These are phyloP conservation scores for Termitomyces sp. DNA, from an alignment of 1,284 basidiomycete species.

Conservation along the genomic window DNA sequence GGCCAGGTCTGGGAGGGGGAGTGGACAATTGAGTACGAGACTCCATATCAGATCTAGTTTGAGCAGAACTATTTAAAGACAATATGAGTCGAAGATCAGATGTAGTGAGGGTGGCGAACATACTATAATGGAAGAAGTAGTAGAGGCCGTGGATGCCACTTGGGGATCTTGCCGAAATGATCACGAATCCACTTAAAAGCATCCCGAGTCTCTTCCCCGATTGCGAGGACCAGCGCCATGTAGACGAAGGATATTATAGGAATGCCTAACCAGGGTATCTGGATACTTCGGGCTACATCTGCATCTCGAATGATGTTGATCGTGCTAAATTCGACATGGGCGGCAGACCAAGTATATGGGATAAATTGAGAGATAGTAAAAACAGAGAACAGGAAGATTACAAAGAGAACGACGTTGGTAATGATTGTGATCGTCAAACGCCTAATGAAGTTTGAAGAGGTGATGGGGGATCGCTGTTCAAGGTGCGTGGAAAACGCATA, in stretches of 20 bases:
- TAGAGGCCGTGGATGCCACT: conserved; percentile 21
- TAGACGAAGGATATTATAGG: conserved; percentile 33
- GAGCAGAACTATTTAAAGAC: conserved; percentile 2
- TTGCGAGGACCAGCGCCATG: conserved; percentile 29
- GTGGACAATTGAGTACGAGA: conserved; percentile 16
- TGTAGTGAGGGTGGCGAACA: not conserved
- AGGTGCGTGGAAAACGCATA: conserved; percentile 14
- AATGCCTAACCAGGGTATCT: conserved; percentile 33
- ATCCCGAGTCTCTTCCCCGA: conserved; percentile 38
- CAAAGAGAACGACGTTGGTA: conserved; percentile 26
- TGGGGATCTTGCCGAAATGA: conserved; percentile 9
- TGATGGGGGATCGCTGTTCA: conserved; percentile 16
- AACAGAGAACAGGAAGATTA: conserved; percentile 18
- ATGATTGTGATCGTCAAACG: conserved; percentile 33
- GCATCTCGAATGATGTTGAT: conserved; percentile 29
- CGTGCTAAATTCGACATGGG: conserved; percentile 27
- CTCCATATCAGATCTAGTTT: conserved; percentile 10
- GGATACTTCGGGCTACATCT: conserved; percentile 22
- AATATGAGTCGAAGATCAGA: not conserved
- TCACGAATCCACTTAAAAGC: conserved; percentile 24
- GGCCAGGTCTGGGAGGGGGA: conserved; percentile 21
- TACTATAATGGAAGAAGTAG: conserved; percentile 17
- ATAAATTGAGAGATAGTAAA: conserved; percentile 17
- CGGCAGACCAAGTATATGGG: conserved; percentile 26
- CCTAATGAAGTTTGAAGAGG: conserved; percentile 18